These are phyloP conservation scores for Hericium alpestre DNA, from an alignment of 768 basidiomycete species.

Conservation along the genomic window DNA sequence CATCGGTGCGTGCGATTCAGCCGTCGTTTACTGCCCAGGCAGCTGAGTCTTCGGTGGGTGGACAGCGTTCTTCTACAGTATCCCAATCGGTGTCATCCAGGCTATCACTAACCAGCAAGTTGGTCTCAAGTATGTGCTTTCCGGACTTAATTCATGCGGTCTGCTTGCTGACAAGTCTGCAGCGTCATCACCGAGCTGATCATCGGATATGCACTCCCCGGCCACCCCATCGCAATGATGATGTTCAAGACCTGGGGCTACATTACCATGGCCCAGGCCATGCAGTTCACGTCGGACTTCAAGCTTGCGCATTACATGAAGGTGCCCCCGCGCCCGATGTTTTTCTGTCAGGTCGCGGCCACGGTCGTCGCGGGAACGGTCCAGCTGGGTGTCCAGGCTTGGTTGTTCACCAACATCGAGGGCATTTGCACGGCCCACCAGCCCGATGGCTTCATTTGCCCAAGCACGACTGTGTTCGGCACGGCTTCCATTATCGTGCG, in stretches of 20 bases:
- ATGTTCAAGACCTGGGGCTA: constrained; percentile 69
- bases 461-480: constrained; percentile 58
- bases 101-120: constrained; percentile 80
- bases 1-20: constrained; percentile 30
- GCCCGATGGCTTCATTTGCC: constrained; percentile 42
- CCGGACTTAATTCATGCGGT: background rate
- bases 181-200: constrained; percentile 69
- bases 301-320: constrained; percentile 68
- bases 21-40: background rate
- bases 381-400: constrained; percentile 65
- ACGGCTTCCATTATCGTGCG: constrained; percentile 55
- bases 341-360: constrained; percentile 59
- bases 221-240: constrained; percentile 72
- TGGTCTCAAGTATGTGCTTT: constrained; percentile 30
- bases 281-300: constrained; percentile 63
- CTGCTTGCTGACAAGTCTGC: background rate
- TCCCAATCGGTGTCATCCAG: constrained; percentile 47
- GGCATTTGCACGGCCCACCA: constrained; percentile 47
- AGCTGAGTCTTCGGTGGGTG: background rate
- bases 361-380: constrained; percentile 59
- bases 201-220: constrained; percentile 72
- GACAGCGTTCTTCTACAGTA: constrained; percentile 28
- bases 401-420: constrained; percentile 64
- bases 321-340: constrained; percentile 56
- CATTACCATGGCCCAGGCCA: constrained; percentile 57